phyloP scores from a whole-genome alignment of 345 rosid species.

The Durio zibethinus region DNA sequence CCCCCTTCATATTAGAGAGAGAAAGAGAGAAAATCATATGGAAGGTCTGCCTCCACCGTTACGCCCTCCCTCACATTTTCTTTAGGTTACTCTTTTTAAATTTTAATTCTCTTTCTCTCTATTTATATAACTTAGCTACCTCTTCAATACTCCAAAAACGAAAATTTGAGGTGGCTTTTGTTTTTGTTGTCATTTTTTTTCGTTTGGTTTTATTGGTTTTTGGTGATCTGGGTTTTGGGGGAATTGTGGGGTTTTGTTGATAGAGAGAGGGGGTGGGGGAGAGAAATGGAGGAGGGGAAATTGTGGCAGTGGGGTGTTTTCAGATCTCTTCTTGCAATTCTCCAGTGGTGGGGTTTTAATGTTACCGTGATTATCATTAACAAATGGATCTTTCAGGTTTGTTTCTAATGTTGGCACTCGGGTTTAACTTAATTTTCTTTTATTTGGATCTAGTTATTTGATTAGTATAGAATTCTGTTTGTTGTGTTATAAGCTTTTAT shows the following conservation, averaged over 20 bases:
- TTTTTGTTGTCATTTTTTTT: not conserved
- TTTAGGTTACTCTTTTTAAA: constrained; percentile 32
- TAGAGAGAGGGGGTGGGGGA: constrained; percentile 4
- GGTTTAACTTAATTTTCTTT: constrained; percentile 12
- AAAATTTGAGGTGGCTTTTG: constrained; percentile 25
- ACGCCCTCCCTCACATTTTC: constrained; percentile 30
- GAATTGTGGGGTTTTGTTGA: not conserved
- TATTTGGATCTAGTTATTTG: constrained; percentile 5
- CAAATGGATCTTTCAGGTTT: constrained; percentile 99
- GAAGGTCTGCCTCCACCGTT: constrained; percentile 47
- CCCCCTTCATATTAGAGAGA: not conserved
- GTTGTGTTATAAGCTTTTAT: not conserved
- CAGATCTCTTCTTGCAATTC: constrained; percentile 92
- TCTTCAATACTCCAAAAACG: constrained; percentile 20
- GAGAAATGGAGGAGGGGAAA: constrained; percentile 70
- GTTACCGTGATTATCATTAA: constrained; percentile 96
- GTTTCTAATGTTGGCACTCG: constrained; percentile 9
- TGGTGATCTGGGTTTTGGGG: constrained; percentile 16
- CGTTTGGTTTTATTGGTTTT: constrained; percentile 11
- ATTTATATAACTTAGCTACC: constrained; percentile 6
- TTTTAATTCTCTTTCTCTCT: constrained; percentile 7
- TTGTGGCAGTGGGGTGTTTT: constrained; percentile 58
- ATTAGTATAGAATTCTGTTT: not conserved
- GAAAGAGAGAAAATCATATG: constrained; percentile 39
- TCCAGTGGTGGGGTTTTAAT: constrained; percentile 97